Conservation (phyloP, 495 filamentous ascomycete species). For the Aspergillus saccharolyticus region DNA sequence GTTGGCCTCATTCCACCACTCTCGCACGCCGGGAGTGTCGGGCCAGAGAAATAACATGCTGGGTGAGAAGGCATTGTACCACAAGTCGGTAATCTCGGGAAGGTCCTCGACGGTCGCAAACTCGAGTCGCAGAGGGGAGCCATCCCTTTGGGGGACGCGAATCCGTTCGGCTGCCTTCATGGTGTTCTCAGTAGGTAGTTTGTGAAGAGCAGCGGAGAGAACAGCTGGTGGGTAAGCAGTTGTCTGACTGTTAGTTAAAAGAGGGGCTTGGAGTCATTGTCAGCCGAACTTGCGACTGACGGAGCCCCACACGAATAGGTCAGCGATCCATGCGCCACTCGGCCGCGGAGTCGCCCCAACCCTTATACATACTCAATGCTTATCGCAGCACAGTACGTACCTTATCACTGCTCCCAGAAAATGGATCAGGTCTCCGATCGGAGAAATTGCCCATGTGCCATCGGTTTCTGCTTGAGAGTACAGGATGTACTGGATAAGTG, state of each 20-base stretch:
- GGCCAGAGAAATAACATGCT: conserved; percentile 18
- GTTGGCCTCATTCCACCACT: conserved; percentile 23
- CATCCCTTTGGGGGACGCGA: neutral
- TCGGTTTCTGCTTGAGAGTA: neutral
- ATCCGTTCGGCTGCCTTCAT: neutral
- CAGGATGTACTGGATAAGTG: neutral
- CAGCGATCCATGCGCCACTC: neutral
- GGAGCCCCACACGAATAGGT: too few species aligned
- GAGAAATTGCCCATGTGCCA: neutral
- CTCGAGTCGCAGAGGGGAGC: conserved; percentile 13
- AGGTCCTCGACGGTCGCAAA: conserved; percentile 22
- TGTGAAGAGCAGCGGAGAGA: neutral
- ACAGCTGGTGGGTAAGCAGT: neutral
- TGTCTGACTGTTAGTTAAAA: neutral
- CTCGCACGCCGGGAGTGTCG: conserved; percentile 21
- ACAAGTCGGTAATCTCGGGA: conserved; percentile 19
- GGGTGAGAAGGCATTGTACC: conserved; percentile 25
- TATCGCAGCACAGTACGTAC: too few species aligned
- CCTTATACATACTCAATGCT: neutral
- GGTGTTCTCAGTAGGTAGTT: neutral
- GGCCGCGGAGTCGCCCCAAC: neutral
- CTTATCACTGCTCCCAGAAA: neutral
- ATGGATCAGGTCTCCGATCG: neutral
- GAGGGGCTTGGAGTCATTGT: neutral
- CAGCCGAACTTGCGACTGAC: neutral